Conservation (phyloP, 345 rosid species). For the Psidium friedrichsthalianum region DNA sequence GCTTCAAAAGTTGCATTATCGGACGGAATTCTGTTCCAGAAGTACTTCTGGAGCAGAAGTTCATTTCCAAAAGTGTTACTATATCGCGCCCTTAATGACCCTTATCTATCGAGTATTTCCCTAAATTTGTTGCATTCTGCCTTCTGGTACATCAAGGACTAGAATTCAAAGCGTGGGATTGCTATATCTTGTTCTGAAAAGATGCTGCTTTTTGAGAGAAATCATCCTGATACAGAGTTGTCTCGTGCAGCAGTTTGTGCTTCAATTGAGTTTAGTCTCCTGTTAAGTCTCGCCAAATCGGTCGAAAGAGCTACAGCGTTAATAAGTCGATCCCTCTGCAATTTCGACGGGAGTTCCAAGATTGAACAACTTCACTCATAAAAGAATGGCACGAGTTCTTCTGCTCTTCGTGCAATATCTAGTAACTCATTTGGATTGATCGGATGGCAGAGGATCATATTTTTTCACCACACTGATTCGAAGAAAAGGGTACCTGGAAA, state of each 20-base stretch:
- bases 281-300: neutral
- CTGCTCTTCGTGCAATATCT: neutral
- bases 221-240: neutral
- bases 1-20: too few relatives aligned
- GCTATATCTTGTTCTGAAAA: neutral
- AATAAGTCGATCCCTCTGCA: neutral
- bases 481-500: neutral
- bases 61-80: too few relatives aligned
- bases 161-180: neutral
- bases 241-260: neutral
- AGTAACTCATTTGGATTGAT: neutral
- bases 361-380: neutral
- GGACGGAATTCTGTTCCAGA: too few relatives aligned
- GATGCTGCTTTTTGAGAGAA: neutral
- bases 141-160: neutral
- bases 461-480: neutral
- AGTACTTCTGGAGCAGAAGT: too few relatives aligned
- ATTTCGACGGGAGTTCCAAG: neutral
- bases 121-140: neutral
- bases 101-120: neutral
- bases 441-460: neutral
- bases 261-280: neutral
- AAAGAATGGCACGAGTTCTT: neutral
- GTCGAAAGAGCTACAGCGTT: neutral
- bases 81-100: neutral